Evolutionary conservation across 2,329 filamentous ascomycete genomes (phyloP), one percentile per base, ranked within the genome.

Genomic region (Ilyonectria destructans): DNA sequence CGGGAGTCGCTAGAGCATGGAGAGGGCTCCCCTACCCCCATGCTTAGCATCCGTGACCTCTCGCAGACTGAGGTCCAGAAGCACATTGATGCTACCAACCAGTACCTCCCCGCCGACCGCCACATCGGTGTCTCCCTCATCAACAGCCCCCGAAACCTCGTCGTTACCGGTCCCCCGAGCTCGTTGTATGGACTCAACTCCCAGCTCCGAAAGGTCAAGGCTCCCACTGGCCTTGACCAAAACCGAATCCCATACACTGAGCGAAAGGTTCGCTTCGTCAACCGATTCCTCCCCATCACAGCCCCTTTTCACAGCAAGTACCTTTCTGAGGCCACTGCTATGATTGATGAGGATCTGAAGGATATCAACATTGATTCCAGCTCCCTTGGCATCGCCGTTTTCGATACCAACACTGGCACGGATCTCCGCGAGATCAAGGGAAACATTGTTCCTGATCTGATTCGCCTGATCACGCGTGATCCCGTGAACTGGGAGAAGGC

Each of bases 261-360:
- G 83, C 93, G 96, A 75, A 99, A 99, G 85, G 89, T 98, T 64
- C 94, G 96, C 77, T 99, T 99, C 75, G 94, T 94, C 69, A 98
- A 98, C 85, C 92, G 96, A 68, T 99, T 99, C 87, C 85, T 99
- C 68, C 97, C 96, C 54, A 99, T 99, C 81, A 98, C 96, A 1
- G 95, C 96, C 10, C 97, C 96, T 5, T 99, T 99, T 88, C 96
- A 99, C 87, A 99, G 96, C 88, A 92, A 94, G 69, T 98, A 98
- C 80, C 90, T 99, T 17, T 86, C 88, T 26, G 91, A 95, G 73
- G 96, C 96, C 2, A 94, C 93, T 29, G 88, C 91, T 68, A 87
- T 95, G 75, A 94, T 99, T 69, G 89, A 95, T 62, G 91, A 96
- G 75, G 97, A 99, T 79, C 87, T 99, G 69, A 94, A 94, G 81